Base-by-base conservation (phyloP, 2,329 filamentous ascomycete genomes). In the Paecilomyces variotii region DNA sequence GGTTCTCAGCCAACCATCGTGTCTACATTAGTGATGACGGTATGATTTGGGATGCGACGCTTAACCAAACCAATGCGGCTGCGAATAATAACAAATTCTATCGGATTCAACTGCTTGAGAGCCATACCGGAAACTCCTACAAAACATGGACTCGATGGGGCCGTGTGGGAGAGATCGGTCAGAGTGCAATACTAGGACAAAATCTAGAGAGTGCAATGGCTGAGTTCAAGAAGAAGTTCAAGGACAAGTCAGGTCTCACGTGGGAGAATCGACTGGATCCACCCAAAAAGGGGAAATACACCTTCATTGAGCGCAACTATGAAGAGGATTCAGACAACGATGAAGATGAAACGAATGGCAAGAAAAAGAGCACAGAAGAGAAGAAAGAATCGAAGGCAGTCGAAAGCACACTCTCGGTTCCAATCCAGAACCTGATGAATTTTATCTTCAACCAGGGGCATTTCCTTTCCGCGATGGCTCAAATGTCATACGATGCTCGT, bases 81-180 rank as follows among this genome's bases (percentile, higher is more conserved):
- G 74, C 80, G 53, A 94, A 93, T 68, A 88, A 89, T 72, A 93
- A 94, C 72, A 94, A 94, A 64, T 93, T 92, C 71, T 93, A 92
- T 68, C 83, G 84, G 28, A 71, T 91, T 28, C 89, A 93, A 77
- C 78, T 89, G 61, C 67, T 85, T n/a, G 56, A 57, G 2, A 56
- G 57, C 9, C 58, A 57, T n/a, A 54, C 64, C 83, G 72, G 63
- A 63, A 65, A 25, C 61, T 63, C 12, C 67, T 89, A 80, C 70
- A 76, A 79, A 51, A 85, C 84, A 0, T 93, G 88, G 88, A 90
- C 87, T 2, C 82, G 89, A 58, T 95, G 89, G 89, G 91, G 91
- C 25, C 84, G 91, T 25, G 90, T 95, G 3, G 82, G 82, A 3
- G 82, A 83, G 62, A 64, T 61, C 26, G 82, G 82, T 1, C 76